phyloP scores from a whole-genome alignment of 2,329 filamentous ascomycete species.

The Exophiala mesophila region DNA sequence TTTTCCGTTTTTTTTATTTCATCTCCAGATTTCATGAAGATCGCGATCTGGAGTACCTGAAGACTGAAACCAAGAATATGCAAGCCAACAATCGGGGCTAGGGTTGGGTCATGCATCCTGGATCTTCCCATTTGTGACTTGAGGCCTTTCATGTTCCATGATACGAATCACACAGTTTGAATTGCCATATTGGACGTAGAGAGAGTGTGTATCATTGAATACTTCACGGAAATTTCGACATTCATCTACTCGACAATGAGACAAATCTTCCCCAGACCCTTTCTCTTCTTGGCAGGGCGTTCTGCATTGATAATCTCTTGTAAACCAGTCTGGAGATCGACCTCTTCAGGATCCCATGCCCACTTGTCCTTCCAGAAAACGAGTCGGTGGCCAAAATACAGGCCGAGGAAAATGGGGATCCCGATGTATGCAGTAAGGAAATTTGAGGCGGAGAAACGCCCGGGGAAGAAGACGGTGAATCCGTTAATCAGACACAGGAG shows the following conservation, averaged over 20 bases:
- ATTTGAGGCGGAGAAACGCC: constrained; percentile 56
- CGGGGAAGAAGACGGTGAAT: constrained; percentile 67
- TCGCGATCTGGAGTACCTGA: too few relatives aligned
- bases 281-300: constrained; percentile 30
- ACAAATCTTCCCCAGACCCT: constrained; percentile 33
- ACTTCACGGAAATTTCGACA: too few relatives aligned
- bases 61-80: too few relatives aligned
- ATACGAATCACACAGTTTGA: too few relatives aligned
- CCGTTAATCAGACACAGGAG: constrained; percentile 69
- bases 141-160: too few relatives aligned
- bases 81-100: too few relatives aligned
- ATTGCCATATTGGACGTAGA: too few relatives aligned
- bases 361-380: constrained; percentile 47
- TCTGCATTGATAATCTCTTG: constrained; percentile 50
- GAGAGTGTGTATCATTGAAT: too few relatives aligned
- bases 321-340: constrained; percentile 52
- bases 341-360: constrained; percentile 44
- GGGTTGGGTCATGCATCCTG: too few relatives aligned
- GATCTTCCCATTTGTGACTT: too few relatives aligned
- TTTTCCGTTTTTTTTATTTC: too few relatives aligned
- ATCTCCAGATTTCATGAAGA: too few relatives aligned
- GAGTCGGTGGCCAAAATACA: constrained; percentile 52
- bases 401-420: constrained; percentile 57
- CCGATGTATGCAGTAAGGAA: constrained; percentile 67
- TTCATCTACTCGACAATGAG: constrained; percentile 30